These are phyloP conservation scores for Leccinellum luteum DNA, from an alignment of 768 basidiomycete species.

Conservation along the genomic window DNA sequence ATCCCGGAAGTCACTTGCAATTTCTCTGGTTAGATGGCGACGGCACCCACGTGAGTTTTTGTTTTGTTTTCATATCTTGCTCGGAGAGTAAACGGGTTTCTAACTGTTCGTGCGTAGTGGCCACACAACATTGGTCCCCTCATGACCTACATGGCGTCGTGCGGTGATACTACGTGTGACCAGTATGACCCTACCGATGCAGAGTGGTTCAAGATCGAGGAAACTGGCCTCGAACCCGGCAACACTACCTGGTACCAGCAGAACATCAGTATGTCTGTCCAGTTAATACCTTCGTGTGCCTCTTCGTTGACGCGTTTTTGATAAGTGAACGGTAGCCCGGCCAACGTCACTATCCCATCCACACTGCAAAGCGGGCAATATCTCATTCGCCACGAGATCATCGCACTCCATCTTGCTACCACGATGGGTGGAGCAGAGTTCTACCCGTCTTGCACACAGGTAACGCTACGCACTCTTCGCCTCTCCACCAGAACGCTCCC, in stretches of 20 bases:
- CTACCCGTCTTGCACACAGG: slow-evolving; percentile 68
- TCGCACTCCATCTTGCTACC: slow-evolving; percentile 69
- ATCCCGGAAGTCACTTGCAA: slow-evolving; percentile 53
- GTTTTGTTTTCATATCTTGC: neutral
- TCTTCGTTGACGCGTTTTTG: neutral
- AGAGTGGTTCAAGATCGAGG: slow-evolving; percentile 73
- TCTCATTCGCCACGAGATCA: slow-evolving; percentile 76
- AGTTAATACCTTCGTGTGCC: neutral
- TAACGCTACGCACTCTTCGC: slow-evolving; percentile 8
- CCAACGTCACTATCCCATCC: slow-evolving; percentile 43
- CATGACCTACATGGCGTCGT: slow-evolving; percentile 72
- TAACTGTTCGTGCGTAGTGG: slow-evolving; percentile 33
- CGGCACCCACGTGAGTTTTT: slow-evolving; percentile 33
- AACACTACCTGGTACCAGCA: slow-evolving; percentile 50
- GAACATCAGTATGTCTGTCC: slow-evolving; percentile 45
- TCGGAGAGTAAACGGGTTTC: neutral
- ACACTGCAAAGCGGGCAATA: slow-evolving; percentile 68
- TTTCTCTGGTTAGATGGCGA: slow-evolving; percentile 56
- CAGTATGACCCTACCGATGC: slow-evolving; percentile 56
- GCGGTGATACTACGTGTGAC: slow-evolving; percentile 54
- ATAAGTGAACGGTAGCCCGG: slow-evolving; percentile 41
- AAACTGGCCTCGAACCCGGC: slow-evolving; percentile 42
- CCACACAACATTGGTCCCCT: slow-evolving; percentile 64
- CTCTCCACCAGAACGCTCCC: neutral
- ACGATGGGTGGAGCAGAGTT: slow-evolving; percentile 68